Evolutionary conservation across 2,329 filamentous ascomycete genomes (phyloP).

Genomic region (Cladophialophora carrionii): DNA sequence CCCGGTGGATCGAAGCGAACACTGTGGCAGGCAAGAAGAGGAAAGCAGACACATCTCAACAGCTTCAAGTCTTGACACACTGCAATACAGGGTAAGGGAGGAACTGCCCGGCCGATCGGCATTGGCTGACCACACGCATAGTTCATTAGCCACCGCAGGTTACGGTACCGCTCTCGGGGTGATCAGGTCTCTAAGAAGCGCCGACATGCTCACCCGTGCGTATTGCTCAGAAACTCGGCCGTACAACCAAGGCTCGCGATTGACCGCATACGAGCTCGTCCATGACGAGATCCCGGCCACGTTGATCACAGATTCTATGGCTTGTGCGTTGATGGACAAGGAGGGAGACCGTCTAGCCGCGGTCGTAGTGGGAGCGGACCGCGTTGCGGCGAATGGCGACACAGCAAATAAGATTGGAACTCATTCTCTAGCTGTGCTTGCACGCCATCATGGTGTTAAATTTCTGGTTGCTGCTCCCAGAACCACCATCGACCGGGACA

Average conservation of each 20-base stretch:
- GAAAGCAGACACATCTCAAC: constrained; percentile 42
- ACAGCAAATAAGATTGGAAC: constrained; percentile 99
- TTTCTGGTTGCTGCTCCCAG: constrained; percentile 94
- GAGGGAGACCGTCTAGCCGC: constrained; percentile 71
- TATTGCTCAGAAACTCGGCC: constrained; percentile 97
- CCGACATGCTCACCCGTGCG: constrained; percentile 71
- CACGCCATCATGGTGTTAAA: constrained; percentile 82
- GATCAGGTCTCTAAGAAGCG: constrained; percentile 76
- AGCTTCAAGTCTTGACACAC: constrained; percentile 87
- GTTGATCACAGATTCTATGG: constrained; percentile 96
- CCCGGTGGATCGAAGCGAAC: constrained; percentile 75
- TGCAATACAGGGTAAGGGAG: constrained; percentile 84
- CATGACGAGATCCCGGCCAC: constrained; percentile 91
- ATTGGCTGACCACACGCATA: constrained; percentile 42
- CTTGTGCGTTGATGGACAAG: constrained; percentile 73
- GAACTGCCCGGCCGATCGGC: constrained; percentile 1
- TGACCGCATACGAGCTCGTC: constrained; percentile 96
- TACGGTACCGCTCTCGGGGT: constrained; percentile 95
- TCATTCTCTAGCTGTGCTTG: constrained; percentile 88
- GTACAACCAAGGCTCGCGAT: constrained; percentile 93
- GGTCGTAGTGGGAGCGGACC: constrained; percentile 91
- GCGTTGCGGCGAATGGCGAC: constrained; percentile 94
- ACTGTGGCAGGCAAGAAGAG: constrained; percentile 53
- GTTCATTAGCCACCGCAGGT: constrained; percentile 92
- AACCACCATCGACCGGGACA: constrained; percentile 87